Evolutionary conservation across 2,329 filamentous ascomycete genomes (phyloP).

Genomic region (Graphiopsis chlorocephala): DNA sequence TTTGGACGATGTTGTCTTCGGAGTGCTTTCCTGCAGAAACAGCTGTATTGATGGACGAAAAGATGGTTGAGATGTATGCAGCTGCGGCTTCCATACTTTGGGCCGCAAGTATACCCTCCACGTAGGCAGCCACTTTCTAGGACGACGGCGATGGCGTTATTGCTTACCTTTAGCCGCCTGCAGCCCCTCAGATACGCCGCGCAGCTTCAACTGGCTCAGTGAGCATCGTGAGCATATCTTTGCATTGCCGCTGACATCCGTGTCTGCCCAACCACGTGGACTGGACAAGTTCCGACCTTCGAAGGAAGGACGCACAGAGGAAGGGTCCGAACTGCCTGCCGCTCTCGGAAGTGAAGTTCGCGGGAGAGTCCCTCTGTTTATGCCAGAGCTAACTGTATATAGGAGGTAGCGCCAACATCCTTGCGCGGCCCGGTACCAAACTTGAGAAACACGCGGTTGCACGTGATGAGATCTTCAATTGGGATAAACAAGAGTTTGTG

Average conservation of each 20-base stretch:
- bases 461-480: not conserved
- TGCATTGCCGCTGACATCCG: not conserved
- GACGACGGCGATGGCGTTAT: not conserved
- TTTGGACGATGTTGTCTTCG: not conserved
- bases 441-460: not conserved
- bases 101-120: not conserved
- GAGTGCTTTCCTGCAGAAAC: not conserved
- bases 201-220: not conserved
- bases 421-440: conserved; percentile 1
- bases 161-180: not conserved
- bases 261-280: conserved; percentile 3
- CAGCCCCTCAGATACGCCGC: not conserved
- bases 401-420: not conserved
- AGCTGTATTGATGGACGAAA: not conserved
- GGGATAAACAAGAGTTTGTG: not conserved
- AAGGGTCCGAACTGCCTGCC: not conserved
- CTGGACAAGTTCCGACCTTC: not conserved
- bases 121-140: not conserved
- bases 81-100: not conserved
- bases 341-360: not conserved
- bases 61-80: not conserved
- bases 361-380: not conserved
- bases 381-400: not conserved
- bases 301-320: not conserved
- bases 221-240: not conserved